Base-by-base conservation (phyloP, 495 filamentous ascomycete species). In the Tetracladium setigerum region DNA sequence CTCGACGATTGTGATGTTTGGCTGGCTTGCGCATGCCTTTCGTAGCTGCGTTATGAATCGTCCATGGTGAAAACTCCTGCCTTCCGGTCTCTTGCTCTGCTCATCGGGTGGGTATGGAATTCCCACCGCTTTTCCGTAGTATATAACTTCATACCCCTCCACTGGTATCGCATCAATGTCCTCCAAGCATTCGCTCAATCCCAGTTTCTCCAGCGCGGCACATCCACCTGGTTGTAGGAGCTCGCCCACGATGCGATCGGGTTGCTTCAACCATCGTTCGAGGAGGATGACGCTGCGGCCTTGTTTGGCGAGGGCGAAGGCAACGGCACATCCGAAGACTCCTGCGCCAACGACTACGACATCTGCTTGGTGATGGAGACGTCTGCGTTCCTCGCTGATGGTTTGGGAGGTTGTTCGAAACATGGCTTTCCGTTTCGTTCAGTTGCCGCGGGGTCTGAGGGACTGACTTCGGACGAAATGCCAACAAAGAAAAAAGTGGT, bases 221-320 rank as follows among this genome's bases (percentile, higher is more conserved):
- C 95, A 82, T 35, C 92, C 92, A 27, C 92, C 92, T 4, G 92
- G 92, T 63, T 98, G 92, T 59, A 98, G 67, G 49, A 98, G 67
- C 69, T 98, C 92, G 45, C 92, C 92, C 16, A 98, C 90, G 57
- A 98, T 98, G 46, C 92, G 82, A 69, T 97, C 88, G 11, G 92
- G 92, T 68, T 96, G 87, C 66, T 91, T 89, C 62, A 95, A 69
- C 64, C 83, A 91, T 53, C 73, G 73, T 66, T 98, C 92, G 16
- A 98, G 77, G 41, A 98, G 69, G n/a, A 95, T 76, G 13, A 98
- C 89, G 60, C 83, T 91, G 31, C 92, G 81, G 11, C 89, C 89
- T 64, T 97, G 94, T 38, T 78, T 78, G 11, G 81, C 82, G 32
- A 91, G 77, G 24, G 89, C 83, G 38, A 85, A 77, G 5, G 94